Percentiles rank a stretch among this genome's conserved stretches.
Evolutionary conservation across 805 yeast genomes (phyloP).

Genomic region (Candida endomychidarum): DNA sequence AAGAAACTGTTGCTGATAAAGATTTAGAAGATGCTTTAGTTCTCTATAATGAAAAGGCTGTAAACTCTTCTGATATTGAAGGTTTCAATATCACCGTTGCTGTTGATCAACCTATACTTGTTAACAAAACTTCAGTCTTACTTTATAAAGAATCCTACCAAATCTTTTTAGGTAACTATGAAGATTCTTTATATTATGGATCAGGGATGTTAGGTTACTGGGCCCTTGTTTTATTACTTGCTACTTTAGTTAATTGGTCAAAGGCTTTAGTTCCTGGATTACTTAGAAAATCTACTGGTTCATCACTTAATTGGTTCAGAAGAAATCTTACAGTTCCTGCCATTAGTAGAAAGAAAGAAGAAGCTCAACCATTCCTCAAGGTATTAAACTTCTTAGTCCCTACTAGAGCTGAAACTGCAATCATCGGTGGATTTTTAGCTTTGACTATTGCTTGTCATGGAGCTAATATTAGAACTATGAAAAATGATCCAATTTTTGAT

Average conservation of each 20-base stretch:
- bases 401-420: conserved; percentile 34
- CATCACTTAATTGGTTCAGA: conserved; percentile 23
- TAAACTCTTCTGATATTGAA: conserved; percentile 18
- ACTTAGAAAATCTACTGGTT: conserved; percentile 29
- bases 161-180: conserved; percentile 23
- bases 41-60: conserved; percentile 19
- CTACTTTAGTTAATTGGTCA: conserved; percentile 44
- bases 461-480: conserved; percentile 18
- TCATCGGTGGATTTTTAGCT: conserved; percentile 23
- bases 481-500: conserved; percentile 26
- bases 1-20: conserved; percentile 22
- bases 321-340: conserved; percentile 31
- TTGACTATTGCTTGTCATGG: conserved; percentile 19
- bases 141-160: conserved; percentile 14
- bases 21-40: conserved; percentile 15
- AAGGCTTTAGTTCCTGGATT: conserved; percentile 39
- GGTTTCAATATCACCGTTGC: conserved; percentile 23
- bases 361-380: conserved; percentile 19
- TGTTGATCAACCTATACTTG: conserved; percentile 26
- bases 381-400: conserved; percentile 32
- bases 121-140: conserved; percentile 14
- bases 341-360: conserved; percentile 19
- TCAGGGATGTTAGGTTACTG: conserved; percentile 49
- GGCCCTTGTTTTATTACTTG: conserved; percentile 43
- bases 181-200: conserved; percentile 27